phyloP scores from a whole-genome alignment of 495 filamentous ascomycete species.

The Mycothermus thermophilus region DNA sequence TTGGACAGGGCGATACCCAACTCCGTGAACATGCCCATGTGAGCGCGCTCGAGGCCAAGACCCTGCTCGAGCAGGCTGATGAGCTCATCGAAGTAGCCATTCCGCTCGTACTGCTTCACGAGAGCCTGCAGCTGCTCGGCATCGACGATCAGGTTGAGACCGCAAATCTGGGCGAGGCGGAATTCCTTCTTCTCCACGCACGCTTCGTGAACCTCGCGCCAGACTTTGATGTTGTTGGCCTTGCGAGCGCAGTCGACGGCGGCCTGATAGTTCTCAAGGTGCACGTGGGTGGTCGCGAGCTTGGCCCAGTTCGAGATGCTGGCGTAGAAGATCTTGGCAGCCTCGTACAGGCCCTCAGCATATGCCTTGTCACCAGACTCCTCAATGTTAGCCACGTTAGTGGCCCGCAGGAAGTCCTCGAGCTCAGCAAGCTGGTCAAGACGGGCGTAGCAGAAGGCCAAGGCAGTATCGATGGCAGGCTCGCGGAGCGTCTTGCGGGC shows the following conservation, averaged over 20 bases:
- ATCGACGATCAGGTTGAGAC: conserved; percentile 96
- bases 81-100: conserved; percentile 97
- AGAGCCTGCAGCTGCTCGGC: conserved; percentile 90
- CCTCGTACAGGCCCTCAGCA: conserved; percentile 84
- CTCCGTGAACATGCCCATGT: conserved; percentile 90
- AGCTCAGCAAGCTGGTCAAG: conserved; percentile 84
- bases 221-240: conserved; percentile 98
- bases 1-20: conserved; percentile 90
- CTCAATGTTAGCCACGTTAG: conserved; percentile 91
- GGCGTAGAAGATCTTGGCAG: conserved; percentile 96
- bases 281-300: conserved; percentile 90
- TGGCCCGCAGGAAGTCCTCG: conserved; percentile 88
- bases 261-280: conserved; percentile 92
- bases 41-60: conserved; percentile 73
- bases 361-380: conserved; percentile 97
- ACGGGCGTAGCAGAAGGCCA: conserved; percentile 88
- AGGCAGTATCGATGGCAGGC: conserved; percentile 79
- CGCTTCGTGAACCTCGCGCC: conserved; percentile 96
- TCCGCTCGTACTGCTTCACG: conserved; percentile 89
- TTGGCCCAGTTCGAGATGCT: conserved; percentile 99
- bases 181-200: conserved; percentile 99
- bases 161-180: conserved; percentile 96
- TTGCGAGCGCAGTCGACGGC: conserved; percentile 97
- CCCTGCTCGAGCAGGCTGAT: conserved; percentile 91
- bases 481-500: conserved; percentile 92